A percentile compares a stretch with the other conserved stretches of the same genome.
phyloP scores from a whole-genome alignment of 169 alveolate species.

The Plasmodium coatneyi region DNA sequence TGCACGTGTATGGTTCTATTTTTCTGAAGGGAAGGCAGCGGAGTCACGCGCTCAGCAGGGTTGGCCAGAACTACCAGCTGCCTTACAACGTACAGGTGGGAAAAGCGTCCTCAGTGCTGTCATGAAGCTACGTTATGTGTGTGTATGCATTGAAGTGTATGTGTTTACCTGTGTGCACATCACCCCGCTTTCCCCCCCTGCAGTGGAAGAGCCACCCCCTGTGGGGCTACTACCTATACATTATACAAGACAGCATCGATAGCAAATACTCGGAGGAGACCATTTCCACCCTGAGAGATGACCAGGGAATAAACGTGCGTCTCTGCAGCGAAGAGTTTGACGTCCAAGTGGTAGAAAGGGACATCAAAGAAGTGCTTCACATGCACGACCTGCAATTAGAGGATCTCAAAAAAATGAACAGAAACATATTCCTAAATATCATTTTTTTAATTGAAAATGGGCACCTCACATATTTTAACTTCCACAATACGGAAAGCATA shows the following conservation, averaged over 20 bases:
- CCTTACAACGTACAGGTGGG: constrained; percentile 39
- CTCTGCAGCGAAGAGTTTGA: constrained; percentile 56
- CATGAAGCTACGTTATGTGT: background rate
- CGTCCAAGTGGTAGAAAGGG: constrained; percentile 22
- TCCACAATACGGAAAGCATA: constrained; percentile 50
- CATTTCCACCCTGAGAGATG: constrained; percentile 4
- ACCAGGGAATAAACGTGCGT: constrained; percentile 20
- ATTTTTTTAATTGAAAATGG: constrained; percentile 72
- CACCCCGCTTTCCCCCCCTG: background rate
- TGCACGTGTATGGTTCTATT: constrained; percentile 57
- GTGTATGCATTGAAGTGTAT: background rate
- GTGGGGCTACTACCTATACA: constrained; percentile 68
- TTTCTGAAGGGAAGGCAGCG: constrained; percentile 21
- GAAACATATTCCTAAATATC: constrained; percentile 27
- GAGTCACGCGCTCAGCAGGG: background rate
- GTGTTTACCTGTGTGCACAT: background rate
- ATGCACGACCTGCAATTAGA: constrained; percentile 25
- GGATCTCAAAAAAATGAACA: constrained; percentile 21
- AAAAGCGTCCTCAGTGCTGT: background rate
- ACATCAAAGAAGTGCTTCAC: constrained; percentile 23
- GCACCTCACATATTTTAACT: constrained; percentile 44
- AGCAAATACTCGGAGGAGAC: constrained; percentile 54
- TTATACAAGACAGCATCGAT: constrained; percentile 56
- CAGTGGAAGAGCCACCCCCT: constrained; percentile 33
- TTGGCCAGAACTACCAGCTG: background rate